Evolutionary conservation across 805 yeast species (phyloP), one percentile per base, ranked within the genome.

Genomic region (Lipomyces yamadae): DNA sequence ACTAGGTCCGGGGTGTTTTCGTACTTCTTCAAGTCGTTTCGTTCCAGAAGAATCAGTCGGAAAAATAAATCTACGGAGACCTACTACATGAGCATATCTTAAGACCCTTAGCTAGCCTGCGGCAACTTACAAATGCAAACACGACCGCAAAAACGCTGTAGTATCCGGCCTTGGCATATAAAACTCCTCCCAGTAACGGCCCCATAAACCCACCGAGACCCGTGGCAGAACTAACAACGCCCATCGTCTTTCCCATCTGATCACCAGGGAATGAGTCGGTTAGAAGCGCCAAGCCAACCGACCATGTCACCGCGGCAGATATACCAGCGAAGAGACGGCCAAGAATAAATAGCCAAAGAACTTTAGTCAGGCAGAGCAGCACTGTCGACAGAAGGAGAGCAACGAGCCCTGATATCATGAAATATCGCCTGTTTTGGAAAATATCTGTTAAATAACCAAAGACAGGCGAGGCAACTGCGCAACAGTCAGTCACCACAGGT

Each of bases 221-320:
- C 66, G 74, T 65, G 3, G 73, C 77, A 24, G 73, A 62, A 15
- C 75, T 75, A 1, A 77, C 77, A 58, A 72, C 67, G 30, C 78
- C 74, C 74, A 77, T 66, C 32, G 68, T 63, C 35, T 72, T 67
- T n/a, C 77, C 80, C 11, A 77, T 60, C n/a, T 73, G 66, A 18
- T 74, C 74, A 6, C 73, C 71, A 8, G 73, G 69, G 11, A 75
- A 76, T 2, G 75, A 72, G 58, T 77, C 72, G 10, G 74, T 70
- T 11, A 77, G 53, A 32, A 77, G 71, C 5, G 80, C 78, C 58
- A 78, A 62, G 2, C 80, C 80, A 6, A 75, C 78, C 2, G 76
- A 72, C 80, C 80, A 77, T n/a, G 76, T 78, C 8, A 76, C 66
- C 5, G 75, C 77, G 24, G 72, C 78, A 13, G 79, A 73, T 3